phyloP scores from a whole-genome alignment of 2,329 filamentous ascomycete genomes.

The Curvularia eragrostidis region DNA sequence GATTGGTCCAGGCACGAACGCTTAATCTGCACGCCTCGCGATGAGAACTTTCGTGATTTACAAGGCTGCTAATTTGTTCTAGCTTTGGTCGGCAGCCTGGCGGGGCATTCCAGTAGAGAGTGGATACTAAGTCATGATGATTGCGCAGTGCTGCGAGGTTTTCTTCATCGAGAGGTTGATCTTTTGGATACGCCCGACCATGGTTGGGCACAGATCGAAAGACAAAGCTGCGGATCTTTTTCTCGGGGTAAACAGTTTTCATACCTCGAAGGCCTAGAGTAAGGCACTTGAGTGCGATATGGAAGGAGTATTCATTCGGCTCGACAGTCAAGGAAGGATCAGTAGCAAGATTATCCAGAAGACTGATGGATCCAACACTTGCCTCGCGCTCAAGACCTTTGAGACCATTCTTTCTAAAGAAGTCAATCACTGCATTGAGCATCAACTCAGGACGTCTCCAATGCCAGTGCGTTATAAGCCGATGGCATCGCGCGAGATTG shows the following conservation, averaged over 20 bases:
- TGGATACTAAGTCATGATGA: slow-evolving; percentile 67
- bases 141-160: slow-evolving; percentile 66
- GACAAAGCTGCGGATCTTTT: slow-evolving; percentile 62
- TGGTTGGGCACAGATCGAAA: slow-evolving; percentile 67
- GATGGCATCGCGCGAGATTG: slow-evolving; percentile 60
- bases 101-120: slow-evolving; percentile 65
- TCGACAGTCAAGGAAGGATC: slow-evolving; percentile 54
- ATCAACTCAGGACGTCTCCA: slow-evolving; percentile 64
- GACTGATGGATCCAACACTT: slow-evolving; percentile 59
- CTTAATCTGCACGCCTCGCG: slow-evolving; percentile 65
- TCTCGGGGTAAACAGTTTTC: slow-evolving; percentile 56
- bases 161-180: slow-evolving; percentile 59
- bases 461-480: slow-evolving; percentile 62
- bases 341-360: slow-evolving; percentile 59
- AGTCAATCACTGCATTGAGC: slow-evolving; percentile 63
- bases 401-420: slow-evolving; percentile 63
- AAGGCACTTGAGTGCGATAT: slow-evolving; percentile 65
- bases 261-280: slow-evolving; percentile 59
- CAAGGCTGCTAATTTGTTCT: slow-evolving; percentile 60
- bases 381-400: slow-evolving; percentile 61
- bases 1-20: slow-evolving; percentile 64
- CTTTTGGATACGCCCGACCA: slow-evolving; percentile 66
- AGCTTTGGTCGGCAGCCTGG: slow-evolving; percentile 60
- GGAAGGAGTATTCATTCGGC: slow-evolving; percentile 62
- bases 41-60: slow-evolving; percentile 64